Percentiles rank a stretch among this genome's conserved stretches.
Evolutionary conservation across 495 filamentous ascomycete genomes (phyloP).

Genomic region (Friedmanniomyces simplex): DNA sequence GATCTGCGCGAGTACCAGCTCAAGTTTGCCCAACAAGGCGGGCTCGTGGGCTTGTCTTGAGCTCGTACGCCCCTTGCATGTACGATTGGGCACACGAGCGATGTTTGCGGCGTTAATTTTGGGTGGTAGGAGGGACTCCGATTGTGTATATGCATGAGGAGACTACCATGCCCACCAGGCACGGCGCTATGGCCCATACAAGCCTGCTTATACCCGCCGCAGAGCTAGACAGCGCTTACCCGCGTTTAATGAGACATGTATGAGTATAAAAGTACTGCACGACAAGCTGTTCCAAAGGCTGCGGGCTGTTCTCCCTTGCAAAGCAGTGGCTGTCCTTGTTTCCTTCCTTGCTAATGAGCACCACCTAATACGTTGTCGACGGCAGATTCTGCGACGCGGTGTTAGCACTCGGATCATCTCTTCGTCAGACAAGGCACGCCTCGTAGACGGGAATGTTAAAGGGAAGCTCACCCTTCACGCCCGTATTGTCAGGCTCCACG

Average conservation of each 20-base stretch:
- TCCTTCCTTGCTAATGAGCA: not conserved
- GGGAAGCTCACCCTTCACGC: conserved; percentile 56
- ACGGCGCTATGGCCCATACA: not conserved
- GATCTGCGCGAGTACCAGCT: conserved; percentile 63
- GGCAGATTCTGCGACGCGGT: conserved; percentile 43
- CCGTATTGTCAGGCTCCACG: conserved; percentile 89
- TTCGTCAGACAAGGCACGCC: too few species aligned
- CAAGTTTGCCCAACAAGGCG: conserved; percentile 55
- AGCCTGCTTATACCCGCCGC: not conserved
- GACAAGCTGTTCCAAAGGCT: not conserved
- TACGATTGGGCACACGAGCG: too few species aligned
- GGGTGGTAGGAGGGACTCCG: not conserved
- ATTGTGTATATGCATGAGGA: not conserved
- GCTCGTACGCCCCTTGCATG: too few species aligned
- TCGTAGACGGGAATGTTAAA: too few species aligned
- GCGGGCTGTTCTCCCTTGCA: too few species aligned
- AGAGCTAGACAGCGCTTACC: not conserved
- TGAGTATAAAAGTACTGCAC: not conserved
- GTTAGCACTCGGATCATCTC: not conserved
- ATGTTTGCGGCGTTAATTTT: too few species aligned
- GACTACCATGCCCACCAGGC: not conserved
- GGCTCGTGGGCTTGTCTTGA: conserved; percentile 27
- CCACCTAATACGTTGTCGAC: conserved; percentile 60
- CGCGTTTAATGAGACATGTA: not conserved
- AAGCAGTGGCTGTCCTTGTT: too few species aligned